Evolutionary conservation across 2,329 filamentous ascomycete genomes (phyloP).

Genomic region (Xylaria digitata): DNA sequence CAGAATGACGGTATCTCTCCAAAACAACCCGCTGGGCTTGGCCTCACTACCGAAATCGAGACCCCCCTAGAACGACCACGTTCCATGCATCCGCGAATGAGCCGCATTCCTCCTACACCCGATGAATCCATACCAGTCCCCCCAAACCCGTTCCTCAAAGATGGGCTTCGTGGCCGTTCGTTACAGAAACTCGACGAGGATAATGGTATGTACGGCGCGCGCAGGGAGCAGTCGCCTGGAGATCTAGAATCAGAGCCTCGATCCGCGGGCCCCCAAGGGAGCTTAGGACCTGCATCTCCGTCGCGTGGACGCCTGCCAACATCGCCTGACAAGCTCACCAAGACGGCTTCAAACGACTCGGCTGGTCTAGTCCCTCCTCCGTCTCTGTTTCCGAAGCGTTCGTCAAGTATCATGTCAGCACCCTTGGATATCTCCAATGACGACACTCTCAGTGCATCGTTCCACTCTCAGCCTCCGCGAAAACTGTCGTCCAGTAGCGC

Average conservation of each 20-base stretch:
- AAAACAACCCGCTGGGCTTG: slow-evolving; percentile 57
- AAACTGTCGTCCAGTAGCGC: slow-evolving; percentile 79
- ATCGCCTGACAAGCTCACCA: slow-evolving; percentile 59
- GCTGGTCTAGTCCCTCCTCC: slow-evolving; percentile 63
- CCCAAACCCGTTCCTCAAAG: slow-evolving; percentile 54
- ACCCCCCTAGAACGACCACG: slow-evolving; percentile 68
- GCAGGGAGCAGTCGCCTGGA: slow-evolving; percentile 68
- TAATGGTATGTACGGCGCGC: slow-evolving; percentile 62
- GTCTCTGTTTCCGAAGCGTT: slow-evolving; percentile 61
- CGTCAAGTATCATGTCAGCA: slow-evolving; percentile 71
- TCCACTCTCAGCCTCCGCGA: slow-evolving; percentile 74
- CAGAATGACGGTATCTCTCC: slow-evolving; percentile 51
- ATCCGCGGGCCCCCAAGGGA: slow-evolving; percentile 50
- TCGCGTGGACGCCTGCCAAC: slow-evolving; percentile 50
- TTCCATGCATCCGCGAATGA: slow-evolving; percentile 81
- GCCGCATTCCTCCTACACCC: slow-evolving; percentile 66
- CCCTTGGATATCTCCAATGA: slow-evolving; percentile 77
- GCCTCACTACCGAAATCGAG: slow-evolving; percentile 67
- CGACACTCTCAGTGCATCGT: slow-evolving; percentile 68
- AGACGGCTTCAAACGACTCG: slow-evolving; percentile 62
- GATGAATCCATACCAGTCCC: slow-evolving; percentile 61
- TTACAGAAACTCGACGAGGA: slow-evolving; percentile 55
- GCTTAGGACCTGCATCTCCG: slow-evolving; percentile 53
- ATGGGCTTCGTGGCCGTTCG: slow-evolving; percentile 56
- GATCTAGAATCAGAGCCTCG: slow-evolving; percentile 56